Evolutionary conservation across 331 rosid species (phyloP).

Genomic region (Acacia pycnantha): DNA sequence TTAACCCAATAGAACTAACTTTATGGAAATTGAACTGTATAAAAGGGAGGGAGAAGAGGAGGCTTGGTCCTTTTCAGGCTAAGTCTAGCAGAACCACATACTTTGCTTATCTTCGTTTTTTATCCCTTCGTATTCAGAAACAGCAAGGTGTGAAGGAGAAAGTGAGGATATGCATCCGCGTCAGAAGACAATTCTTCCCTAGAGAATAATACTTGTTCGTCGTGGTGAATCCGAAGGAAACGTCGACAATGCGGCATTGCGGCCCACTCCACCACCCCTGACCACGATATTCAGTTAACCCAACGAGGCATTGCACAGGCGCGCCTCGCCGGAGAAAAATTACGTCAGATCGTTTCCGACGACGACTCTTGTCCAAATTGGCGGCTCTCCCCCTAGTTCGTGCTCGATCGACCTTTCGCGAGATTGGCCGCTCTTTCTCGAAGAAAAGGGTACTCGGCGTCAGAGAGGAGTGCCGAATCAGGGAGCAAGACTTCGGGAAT

Average conservation of each 20-base stretch:
- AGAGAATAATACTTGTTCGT: constrained; percentile 78
- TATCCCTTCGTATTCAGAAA: not conserved
- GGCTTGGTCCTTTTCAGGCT: too few species aligned
- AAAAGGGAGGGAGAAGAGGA: too few species aligned
- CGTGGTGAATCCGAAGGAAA: constrained; percentile 93
- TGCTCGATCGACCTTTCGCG: constrained; percentile 80
- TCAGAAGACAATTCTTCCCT: constrained; percentile 45
- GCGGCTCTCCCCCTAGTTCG: constrained; percentile 82
- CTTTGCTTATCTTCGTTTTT: not conserved
- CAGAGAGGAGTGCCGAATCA: constrained; percentile 78
- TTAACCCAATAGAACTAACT: too few species aligned
- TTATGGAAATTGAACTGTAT: too few species aligned
- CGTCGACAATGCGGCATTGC: constrained; percentile 55
- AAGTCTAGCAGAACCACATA: not conserved
- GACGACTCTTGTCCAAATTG: constrained; percentile 43
- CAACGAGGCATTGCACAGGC: constrained; percentile 62
- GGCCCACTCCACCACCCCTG: constrained; percentile 76
- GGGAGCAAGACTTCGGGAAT: constrained; percentile 96
- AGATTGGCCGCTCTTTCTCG: constrained; percentile 62
- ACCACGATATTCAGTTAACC: constrained; percentile 65
- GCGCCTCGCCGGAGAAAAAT: constrained; percentile 45
- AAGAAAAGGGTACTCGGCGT: constrained; percentile 73
- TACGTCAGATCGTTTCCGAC: constrained; percentile 46
- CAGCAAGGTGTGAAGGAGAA: not conserved
- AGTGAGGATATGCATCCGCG: not conserved